A percentile compares a stretch with the other conserved stretches of the same genome.
These are phyloP conservation scores for Tremella fuciformis DNA, from an alignment of 768 basidiomycete species.

Conservation along the genomic window DNA sequence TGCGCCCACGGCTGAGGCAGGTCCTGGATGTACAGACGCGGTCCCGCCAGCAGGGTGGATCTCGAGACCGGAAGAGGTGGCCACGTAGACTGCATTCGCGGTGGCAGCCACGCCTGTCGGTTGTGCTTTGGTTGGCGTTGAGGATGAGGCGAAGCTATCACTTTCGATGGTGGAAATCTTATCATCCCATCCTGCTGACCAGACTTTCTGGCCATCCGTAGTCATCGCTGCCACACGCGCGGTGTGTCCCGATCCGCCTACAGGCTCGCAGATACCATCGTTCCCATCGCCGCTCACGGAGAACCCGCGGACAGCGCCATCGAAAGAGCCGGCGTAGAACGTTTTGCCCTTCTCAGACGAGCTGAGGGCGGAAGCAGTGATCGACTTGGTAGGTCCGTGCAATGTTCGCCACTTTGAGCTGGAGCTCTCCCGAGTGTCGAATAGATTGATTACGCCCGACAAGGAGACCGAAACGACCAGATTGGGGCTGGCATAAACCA, in stretches of 20 bases:
- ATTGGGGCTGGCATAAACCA: constrained; percentile 70
- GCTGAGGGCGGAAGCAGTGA: constrained; percentile 59
- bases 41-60: constrained; percentile 24
- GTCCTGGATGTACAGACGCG: constrained; percentile 18
- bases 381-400: constrained; percentile 75
- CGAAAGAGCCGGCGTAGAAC: constrained; percentile 75
- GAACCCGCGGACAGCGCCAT: constrained; percentile 53
- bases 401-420: constrained; percentile 56
- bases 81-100: constrained; percentile 31
- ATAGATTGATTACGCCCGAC: constrained; percentile 73
- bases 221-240: constrained; percentile 67
- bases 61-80: constrained; percentile 40
- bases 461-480: constrained; percentile 79
- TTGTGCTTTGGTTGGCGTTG: constrained; percentile 43
- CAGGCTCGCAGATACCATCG: constrained; percentile 52
- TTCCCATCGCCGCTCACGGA: constrained; percentile 52
- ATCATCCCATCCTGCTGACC: constrained; percentile 79
- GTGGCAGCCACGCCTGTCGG: constrained; percentile 44
- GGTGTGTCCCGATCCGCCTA: constrained; percentile 65
- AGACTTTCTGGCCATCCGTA: constrained; percentile 57
- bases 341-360: constrained; percentile 54
- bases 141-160: constrained; percentile 27
- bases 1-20: constrained; percentile 42
- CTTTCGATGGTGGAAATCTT: constrained; percentile 35
- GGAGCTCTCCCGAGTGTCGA: constrained; percentile 70